Evolutionary conservation across 352 stramenopile species (phyloP), one percentile per base, ranked within the genome.

Genomic region (Thraustotheca clavata): DNA sequence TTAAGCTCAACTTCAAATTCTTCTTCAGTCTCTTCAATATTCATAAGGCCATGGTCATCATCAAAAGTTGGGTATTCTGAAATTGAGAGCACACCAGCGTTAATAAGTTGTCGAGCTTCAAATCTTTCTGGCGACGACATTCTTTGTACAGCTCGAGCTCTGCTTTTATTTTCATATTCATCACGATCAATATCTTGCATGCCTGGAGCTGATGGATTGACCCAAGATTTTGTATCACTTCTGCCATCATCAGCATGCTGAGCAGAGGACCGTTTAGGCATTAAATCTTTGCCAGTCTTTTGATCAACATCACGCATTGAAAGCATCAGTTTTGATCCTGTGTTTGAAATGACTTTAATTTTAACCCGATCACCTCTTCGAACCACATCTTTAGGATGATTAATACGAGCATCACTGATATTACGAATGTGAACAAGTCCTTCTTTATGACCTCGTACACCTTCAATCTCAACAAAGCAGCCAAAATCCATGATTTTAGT

Each of bases 1-100:
- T 98, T 98, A 27, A 99, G 69, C 69, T 99, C 96, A 2, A 99
- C 89, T 52, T 94, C 85, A 66, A 92, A 94, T 65, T 94, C 77
- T 41, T 94, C 85, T 69, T 94, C 85, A 0, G 85, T 94, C 3
- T 76, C 71, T 63, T 94, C 83, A 34, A 83, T 80, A 54, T 90
- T 83, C 18, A 94, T 67, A 18, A 98, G 39, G 0, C 91, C 94
- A 49, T 92, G 88, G 59, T 99, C 95, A 39, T 94, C 80, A 75
- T 99, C 96, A 62, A 98, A 99, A 1, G 91, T 98, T 24, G 96
- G 96, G 61, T 98, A 98, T 70, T 99, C 94, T 70, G 98, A 94
- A 6, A 98, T 85, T 0, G 90, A 94, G n/a, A 99, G 79, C 11
- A 99, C 97, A 38, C 97, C 97, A 12, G 92, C 98, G 62, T 96